Evolutionary conservation across 306 rosid species (phyloP).

Genomic region (Fragaria nilgerrensis): DNA sequence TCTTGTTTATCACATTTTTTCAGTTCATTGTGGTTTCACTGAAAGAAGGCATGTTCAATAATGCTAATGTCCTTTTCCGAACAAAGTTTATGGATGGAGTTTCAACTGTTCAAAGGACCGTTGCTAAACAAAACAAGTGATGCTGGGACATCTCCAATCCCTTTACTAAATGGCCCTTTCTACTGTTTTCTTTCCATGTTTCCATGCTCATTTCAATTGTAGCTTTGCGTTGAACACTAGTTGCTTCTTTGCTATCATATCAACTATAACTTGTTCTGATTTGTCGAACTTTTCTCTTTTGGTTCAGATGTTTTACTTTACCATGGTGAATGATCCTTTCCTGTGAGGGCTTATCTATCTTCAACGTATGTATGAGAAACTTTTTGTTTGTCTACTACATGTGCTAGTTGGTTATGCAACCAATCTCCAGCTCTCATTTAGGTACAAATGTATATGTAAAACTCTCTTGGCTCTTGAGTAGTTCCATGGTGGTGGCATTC

Average conservation of each 20-base stretch:
- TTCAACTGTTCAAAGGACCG: constrained; percentile 93
- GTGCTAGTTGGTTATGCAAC: background rate
- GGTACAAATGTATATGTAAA: background rate
- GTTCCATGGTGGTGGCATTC: background rate
- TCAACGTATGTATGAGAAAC: constrained; percentile 9
- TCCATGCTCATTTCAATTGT: background rate
- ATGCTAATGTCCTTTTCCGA: constrained; percentile 95
- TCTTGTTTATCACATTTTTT: background rate
- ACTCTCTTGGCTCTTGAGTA: background rate
- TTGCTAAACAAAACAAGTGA: constrained; percentile 68
- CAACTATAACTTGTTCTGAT: background rate
- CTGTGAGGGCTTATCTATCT: background rate
- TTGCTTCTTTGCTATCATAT: background rate
- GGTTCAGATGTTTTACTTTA: background rate
- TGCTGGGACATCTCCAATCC: background rate
- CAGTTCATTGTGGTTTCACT: constrained; percentile 97
- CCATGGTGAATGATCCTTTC: background rate
- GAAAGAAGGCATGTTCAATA: constrained; percentile 99
- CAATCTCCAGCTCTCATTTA: background rate
- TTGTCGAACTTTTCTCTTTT: background rate
- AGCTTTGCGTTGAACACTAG: background rate
- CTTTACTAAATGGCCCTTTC: too few relatives aligned
- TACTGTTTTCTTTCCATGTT: background rate
- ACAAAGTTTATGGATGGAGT: constrained; percentile 98
- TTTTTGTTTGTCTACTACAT: constrained; percentile 16